phyloP scores from a whole-genome alignment of 2,329 filamentous ascomycete genomes.

The Teratosphaeria destructans region DNA sequence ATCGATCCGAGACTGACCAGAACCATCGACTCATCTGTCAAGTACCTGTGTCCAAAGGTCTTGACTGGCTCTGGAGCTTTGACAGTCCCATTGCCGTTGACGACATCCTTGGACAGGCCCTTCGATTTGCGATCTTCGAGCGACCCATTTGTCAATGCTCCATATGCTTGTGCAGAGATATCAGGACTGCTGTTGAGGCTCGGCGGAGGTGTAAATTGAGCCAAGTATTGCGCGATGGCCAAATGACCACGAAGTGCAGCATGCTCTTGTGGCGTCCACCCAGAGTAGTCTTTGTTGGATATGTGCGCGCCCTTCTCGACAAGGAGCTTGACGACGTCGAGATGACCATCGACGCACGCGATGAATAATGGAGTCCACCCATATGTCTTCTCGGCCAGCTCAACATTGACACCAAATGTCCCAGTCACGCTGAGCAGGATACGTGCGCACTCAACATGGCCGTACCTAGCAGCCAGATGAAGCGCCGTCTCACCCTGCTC shows the following conservation, averaged over 20 bases:
- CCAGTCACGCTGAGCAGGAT: slow-evolving; percentile 61
- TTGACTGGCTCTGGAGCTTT: slow-evolving; percentile 67
- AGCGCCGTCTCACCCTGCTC: slow-evolving; percentile 82
- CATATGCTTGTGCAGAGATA: slow-evolving; percentile 7
- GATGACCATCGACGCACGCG: slow-evolving; percentile 78
- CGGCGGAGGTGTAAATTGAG: slow-evolving; percentile 40
- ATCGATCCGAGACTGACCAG: slow-evolving; percentile 89
- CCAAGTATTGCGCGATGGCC: slow-evolving; percentile 61
- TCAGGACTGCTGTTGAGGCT: slow-evolving; percentile 21
- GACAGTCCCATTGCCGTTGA: slow-evolving; percentile 15
- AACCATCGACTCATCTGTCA: slow-evolving; percentile 79
- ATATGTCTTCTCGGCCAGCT: slow-evolving; percentile 72
- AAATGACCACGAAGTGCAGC: slow-evolving; percentile 84
- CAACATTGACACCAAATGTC: slow-evolving; percentile 62
- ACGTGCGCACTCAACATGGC: slow-evolving; percentile 68
- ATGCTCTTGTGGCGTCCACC: slow-evolving; percentile 91
- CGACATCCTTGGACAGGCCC: slow-evolving; percentile 21
- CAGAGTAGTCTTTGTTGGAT: slow-evolving; percentile 68
- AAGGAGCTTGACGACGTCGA: slow-evolving; percentile 64
- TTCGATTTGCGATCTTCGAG: slow-evolving; percentile 38
- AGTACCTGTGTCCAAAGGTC: slow-evolving; percentile 89
- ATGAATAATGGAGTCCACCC: slow-evolving; percentile 94
- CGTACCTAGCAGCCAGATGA: slow-evolving; percentile 83
- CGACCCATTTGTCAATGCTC: slow-evolving; percentile 32
- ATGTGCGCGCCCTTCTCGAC: slow-evolving; percentile 69